These are phyloP conservation scores for Porodaedalea pini DNA, from an alignment of 1,284 basidiomycete species.

Conservation along the genomic window DNA sequence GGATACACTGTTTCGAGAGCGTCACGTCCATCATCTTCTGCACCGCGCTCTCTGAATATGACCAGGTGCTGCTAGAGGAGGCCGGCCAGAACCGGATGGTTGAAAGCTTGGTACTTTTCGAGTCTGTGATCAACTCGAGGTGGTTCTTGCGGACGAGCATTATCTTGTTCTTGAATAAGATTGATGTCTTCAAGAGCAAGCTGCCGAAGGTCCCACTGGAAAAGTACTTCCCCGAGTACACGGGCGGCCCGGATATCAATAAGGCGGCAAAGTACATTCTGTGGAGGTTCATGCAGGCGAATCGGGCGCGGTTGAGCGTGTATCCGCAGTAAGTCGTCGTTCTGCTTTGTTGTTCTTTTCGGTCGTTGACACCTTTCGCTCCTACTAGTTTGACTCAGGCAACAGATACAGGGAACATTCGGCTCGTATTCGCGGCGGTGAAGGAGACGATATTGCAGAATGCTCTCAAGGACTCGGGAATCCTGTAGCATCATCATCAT, in stretches of 20 bases:
- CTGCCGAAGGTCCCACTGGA: conserved; percentile 87
- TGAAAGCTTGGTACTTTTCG: conserved; percentile 90
- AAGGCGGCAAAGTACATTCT: conserved; percentile 98
- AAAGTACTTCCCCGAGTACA: conserved; percentile 92
- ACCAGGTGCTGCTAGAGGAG: conserved; percentile 22
- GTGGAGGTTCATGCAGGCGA: conserved; percentile 96
- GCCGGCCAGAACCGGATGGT: conserved; percentile 86
- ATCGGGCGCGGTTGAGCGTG: conserved; percentile 82
- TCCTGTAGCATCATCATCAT: conserved; percentile 40
- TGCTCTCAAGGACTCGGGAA: conserved; percentile 79
- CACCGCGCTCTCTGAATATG: conserved; percentile 66
- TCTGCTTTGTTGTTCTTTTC: conserved; percentile 13
- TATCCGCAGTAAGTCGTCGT: conserved; percentile 80
- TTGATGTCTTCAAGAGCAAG: conserved; percentile 93
- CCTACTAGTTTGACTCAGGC: conserved; percentile 67
- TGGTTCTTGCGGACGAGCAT: conserved; percentile 95
- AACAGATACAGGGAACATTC: conserved; percentile 78
- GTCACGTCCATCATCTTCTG: conserved; percentile 56
- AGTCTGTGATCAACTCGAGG: conserved; percentile 94
- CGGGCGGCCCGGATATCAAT: conserved; percentile 90
- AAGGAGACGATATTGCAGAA: conserved; percentile 97
- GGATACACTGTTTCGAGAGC: conserved; percentile 58
- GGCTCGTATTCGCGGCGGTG: conserved; percentile 93
- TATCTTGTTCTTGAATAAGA: conserved; percentile 94
- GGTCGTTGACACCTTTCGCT: conserved; percentile 8